A percentile compares a stretch with the other conserved stretches of the same genome.
These are phyloP conservation scores for Prunus persica DNA, from an alignment of 306 rosid genomes.

Conservation along the genomic window Prunus_persica_NCBIv2 NC_034009.1:2892501-2893000, in stretches of 20 bases:
- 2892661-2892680: constrained; percentile 36
- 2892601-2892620: constrained; percentile 21
- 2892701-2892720: constrained; percentile 19
- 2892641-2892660: constrained; percentile 18
- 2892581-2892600: constrained; percentile 48
- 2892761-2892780: constrained; percentile 28
- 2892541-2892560: constrained; percentile 43
- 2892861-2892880: too few species aligned
- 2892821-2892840: neutral
- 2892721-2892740: constrained; percentile 34
- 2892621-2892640: constrained; percentile 21
- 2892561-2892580: constrained; percentile 39
- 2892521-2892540: constrained; percentile 29
- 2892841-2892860: neutral
- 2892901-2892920: too few species aligned
- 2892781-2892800: neutral
- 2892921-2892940: too few species aligned
- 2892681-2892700: constrained; percentile 40
- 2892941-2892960: too few species aligned
- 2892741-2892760: constrained; percentile 24
- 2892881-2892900: too few species aligned
- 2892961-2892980: too few species aligned
- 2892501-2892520: constrained; percentile 16
- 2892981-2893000: too few species aligned
- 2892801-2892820: neutral